These are phyloP conservation scores for Suhomyces vadensis DNA, from an alignment of 805 yeast species.

Conservation along the genomic window DNA sequence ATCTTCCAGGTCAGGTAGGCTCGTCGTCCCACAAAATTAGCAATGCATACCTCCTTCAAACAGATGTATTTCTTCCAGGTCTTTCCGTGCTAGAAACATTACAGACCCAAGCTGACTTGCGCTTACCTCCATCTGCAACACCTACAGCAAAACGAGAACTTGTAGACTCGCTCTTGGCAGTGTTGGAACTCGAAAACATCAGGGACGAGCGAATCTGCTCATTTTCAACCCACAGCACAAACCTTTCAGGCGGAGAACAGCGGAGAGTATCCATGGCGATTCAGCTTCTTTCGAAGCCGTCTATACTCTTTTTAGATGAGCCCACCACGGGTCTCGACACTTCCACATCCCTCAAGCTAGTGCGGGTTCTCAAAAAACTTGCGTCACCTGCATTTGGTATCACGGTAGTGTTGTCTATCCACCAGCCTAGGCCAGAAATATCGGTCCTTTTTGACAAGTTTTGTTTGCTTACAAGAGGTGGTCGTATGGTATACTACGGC, in stretches of 20 bases:
- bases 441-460: slow-evolving; percentile 65
- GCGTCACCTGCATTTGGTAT: slow-evolving; percentile 55
- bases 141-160: slow-evolving; percentile 45
- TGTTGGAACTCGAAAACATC: slow-evolving; percentile 66
- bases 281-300: slow-evolving; percentile 74
- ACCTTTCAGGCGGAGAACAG: slow-evolving; percentile 84
- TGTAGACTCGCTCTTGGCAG: slow-evolving; percentile 60
- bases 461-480: slow-evolving; percentile 63
- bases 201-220: slow-evolving; percentile 57
- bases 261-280: slow-evolving; percentile 76
- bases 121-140: slow-evolving; percentile 52
- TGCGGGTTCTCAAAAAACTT: slow-evolving; percentile 56
- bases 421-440: slow-evolving; percentile 83
- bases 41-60: slow-evolving; percentile 71
- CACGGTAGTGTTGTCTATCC: slow-evolving; percentile 74
- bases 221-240: slow-evolving; percentile 51
- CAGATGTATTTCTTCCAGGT: slow-evolving; percentile 70
- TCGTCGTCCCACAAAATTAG: slow-evolving; percentile 15
- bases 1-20: neutral
- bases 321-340: slow-evolving; percentile 90
- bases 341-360: slow-evolving; percentile 65
- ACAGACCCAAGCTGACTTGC: slow-evolving; percentile 66
- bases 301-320: slow-evolving; percentile 76
- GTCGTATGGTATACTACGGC: slow-evolving; percentile 50
- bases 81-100: slow-evolving; percentile 73